Conservation (phyloP, 2,329 filamentous ascomycete species). For the Diaporthe eres region DNA sequence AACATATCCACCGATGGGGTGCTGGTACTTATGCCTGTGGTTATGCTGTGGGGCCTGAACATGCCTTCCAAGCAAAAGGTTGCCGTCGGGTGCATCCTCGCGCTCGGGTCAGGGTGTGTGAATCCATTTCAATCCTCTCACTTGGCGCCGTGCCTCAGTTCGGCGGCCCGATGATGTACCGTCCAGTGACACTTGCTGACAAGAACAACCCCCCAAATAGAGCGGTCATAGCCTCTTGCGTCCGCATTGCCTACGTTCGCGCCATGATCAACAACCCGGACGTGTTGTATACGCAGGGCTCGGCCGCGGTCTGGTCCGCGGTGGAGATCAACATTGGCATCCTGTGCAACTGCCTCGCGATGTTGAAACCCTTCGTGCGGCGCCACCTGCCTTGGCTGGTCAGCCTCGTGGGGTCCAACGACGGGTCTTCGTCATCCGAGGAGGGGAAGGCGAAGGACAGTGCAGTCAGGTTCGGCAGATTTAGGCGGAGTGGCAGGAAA, state of each 20-base stretch:
- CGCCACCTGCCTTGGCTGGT: constrained; percentile 44
- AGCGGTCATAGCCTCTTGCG: constrained; percentile 47
- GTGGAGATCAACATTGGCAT: constrained; percentile 53
- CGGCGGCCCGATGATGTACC: not conserved
- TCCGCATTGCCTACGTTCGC: constrained; percentile 47
- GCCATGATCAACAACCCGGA: constrained; percentile 50
- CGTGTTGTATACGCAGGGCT: constrained; percentile 48
- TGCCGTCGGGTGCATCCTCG: constrained; percentile 57
- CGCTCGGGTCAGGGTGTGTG: constrained; percentile 58
- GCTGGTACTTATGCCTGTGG: constrained; percentile 59
- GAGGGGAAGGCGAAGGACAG: not conserved
- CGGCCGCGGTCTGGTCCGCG: constrained; percentile 49
- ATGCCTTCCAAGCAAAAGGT: constrained; percentile 60
- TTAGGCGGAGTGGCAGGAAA: constrained; percentile 20
- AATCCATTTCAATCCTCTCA: not conserved
- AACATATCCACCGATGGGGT: constrained; percentile 62
- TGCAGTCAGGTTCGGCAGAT: not conserved
- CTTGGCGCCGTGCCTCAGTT: no score
- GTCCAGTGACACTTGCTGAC: not conserved
- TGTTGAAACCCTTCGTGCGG: constrained; percentile 46
- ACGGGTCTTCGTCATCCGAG: not conserved
- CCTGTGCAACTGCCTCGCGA: constrained; percentile 47
- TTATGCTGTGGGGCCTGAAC: constrained; percentile 57
- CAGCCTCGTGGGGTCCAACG: constrained; percentile 34
- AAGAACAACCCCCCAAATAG: constrained; percentile 31